These are phyloP conservation scores for Termitomyces titanicus DNA, from an alignment of 768 basidiomycete genomes.

Conservation along the genomic window DNA sequence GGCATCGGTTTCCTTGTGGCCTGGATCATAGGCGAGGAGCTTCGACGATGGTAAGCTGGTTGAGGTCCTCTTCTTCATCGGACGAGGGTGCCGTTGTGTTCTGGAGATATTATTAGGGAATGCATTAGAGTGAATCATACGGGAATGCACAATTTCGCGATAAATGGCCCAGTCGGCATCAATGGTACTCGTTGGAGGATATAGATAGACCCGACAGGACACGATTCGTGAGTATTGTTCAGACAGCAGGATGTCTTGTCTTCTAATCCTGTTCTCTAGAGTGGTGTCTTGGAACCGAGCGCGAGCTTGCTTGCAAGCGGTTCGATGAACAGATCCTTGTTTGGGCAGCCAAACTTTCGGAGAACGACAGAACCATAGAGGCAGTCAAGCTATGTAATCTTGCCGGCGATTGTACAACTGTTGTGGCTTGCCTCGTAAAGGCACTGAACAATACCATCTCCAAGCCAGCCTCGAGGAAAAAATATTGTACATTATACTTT, in stretches of 20 bases:
- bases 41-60: constrained; percentile 71
- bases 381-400: constrained; percentile 96
- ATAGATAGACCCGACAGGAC: constrained; percentile 86
- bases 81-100: constrained; percentile 72
- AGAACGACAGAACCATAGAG: constrained; percentile 82
- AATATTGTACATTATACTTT: constrained; percentile 52
- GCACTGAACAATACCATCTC: constrained; percentile 83
- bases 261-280: constrained; percentile 36
- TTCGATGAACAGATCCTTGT: constrained; percentile 83
- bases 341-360: constrained; percentile 76
- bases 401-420: constrained; percentile 85
- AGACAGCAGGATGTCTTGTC: neutral
- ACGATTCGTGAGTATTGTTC: constrained; percentile 62
- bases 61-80: constrained; percentile 87
- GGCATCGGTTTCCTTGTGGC: constrained; percentile 73
- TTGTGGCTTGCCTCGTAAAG: constrained; percentile 81
- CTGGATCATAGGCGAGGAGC: constrained; percentile 79
- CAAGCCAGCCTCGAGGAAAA: constrained; percentile 58
- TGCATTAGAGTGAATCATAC: neutral
- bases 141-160: constrained; percentile 78
- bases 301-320: constrained; percentile 63
- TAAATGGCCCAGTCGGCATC: constrained; percentile 98
- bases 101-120: constrained; percentile 28
- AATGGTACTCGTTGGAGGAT: constrained; percentile 94
- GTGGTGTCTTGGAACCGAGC: constrained; percentile 84